Evolutionary conservation across 148 eudicot species (phyloP).

Genomic region (Pouteria glomerata): DNA sequence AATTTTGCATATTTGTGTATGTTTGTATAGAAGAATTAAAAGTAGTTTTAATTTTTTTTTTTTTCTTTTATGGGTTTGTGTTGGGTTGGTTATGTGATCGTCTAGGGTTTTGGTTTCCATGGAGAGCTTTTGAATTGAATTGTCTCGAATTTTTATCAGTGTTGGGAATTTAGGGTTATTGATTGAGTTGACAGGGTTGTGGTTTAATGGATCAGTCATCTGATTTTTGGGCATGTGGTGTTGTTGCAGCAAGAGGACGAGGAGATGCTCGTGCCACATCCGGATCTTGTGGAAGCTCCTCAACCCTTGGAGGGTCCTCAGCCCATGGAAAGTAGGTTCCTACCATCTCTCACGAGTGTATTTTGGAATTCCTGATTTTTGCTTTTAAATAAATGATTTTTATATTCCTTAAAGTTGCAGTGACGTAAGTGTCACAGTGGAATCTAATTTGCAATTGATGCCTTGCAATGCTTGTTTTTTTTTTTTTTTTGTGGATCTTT

Average conservation of each 20-base stretch:
- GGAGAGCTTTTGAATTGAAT: slow-evolving; percentile 5
- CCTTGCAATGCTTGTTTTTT: not conserved
- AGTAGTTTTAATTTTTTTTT: slow-evolving; percentile 5
- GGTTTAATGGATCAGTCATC: slow-evolving; percentile 40
- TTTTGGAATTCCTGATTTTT: not conserved
- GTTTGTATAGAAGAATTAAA: not conserved
- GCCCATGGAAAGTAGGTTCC: slow-evolving; percentile 61
- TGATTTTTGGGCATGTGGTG: slow-evolving; percentile 17
- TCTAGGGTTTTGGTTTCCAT: slow-evolving; percentile 26
- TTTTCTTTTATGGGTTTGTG: not conserved
- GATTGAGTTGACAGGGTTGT: slow-evolving; percentile 7
- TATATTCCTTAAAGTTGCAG: not conserved
- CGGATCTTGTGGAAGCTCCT: slow-evolving; percentile 41
- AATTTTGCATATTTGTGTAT: not conserved
- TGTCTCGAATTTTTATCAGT: not conserved
- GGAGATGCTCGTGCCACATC: slow-evolving; percentile 76
- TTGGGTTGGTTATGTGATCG: slow-evolving; percentile 21
- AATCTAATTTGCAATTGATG: not conserved
- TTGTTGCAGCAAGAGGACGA: slow-evolving; percentile 69
- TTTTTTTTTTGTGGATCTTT: not conserved
- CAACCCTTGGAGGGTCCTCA: slow-evolving; percentile 46
- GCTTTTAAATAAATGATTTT: not conserved
- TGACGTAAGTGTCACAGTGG: not conserved
- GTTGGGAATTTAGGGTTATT: slow-evolving; percentile 13
- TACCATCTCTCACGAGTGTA: not conserved